These are phyloP conservation scores for Aegilops longissima DNA, from an alignment of 176 grass and related monocot species.

Conservation along the genomic window DNA sequence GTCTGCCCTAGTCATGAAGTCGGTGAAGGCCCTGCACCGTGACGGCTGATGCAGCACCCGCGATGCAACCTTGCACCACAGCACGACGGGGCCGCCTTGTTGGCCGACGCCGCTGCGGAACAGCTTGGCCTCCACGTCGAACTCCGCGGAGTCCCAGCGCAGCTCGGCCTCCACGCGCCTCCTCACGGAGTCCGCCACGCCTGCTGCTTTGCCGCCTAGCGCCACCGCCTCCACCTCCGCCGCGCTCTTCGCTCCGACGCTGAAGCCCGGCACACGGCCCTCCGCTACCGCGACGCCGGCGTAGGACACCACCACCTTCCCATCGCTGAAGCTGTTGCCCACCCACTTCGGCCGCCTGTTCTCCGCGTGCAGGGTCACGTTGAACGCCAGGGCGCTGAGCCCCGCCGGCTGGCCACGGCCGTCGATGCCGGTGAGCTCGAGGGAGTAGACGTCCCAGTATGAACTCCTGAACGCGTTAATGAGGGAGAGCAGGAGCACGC, in stretches of 20 bases:
- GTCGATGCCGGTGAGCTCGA: slow-evolving; percentile 3
- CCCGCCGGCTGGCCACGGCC: not conserved
- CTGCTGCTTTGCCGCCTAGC: not conserved
- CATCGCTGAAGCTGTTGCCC: not conserved
- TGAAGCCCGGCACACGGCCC: not conserved
- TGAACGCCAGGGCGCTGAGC: slow-evolving; percentile 10
- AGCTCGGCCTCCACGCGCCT: slow-evolving; percentile 7
- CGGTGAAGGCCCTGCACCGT: not conserved
- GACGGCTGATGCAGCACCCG: not conserved
- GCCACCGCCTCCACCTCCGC: not conserved
- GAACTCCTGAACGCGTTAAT: not conserved
- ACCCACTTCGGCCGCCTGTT: not conserved
- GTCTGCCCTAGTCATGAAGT: not conserved
- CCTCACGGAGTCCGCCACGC: not conserved
- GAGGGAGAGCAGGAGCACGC: not conserved
- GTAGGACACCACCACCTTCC: slow-evolving; percentile 6
- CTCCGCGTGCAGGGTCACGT: slow-evolving; percentile 2
- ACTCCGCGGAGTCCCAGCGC: not conserved
- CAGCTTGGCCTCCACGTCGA: slow-evolving; percentile 5
- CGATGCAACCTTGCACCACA: not conserved
- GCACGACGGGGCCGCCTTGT: not conserved
- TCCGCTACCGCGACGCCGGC: not conserved
- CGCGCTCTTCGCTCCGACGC: not conserved
- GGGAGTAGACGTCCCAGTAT: not conserved
- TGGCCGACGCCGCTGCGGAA: not conserved